A percentile compares a stretch with the other conserved stretches of the same genome.
Conservation (phyloP, 1,284 basidiomycete genomes). For the Malassezia dermatis region DNA sequence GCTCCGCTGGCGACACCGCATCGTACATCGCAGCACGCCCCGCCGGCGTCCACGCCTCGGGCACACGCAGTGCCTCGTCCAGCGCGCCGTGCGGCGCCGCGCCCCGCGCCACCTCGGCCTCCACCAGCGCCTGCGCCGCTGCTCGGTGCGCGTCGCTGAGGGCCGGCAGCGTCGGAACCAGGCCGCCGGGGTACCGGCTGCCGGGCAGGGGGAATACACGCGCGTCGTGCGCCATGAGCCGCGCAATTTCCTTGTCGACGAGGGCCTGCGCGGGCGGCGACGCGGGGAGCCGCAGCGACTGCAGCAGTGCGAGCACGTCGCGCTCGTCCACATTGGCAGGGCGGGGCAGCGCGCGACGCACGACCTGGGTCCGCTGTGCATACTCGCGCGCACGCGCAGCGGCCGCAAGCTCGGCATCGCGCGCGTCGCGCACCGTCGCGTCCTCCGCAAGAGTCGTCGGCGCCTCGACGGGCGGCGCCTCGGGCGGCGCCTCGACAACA, state of each 20-base stretch:
- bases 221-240: constrained; percentile 75
- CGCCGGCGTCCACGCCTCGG: constrained; percentile 52
- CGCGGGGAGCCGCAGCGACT: constrained; percentile 31
- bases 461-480: neutral
- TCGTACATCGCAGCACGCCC: neutral
- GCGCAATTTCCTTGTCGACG: constrained; percentile 68
- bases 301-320: constrained; percentile 43
- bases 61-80: constrained; percentile 18
- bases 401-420: constrained; percentile 55
- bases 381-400: constrained; percentile 65
- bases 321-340: constrained; percentile 71
- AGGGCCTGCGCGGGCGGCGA: constrained; percentile 51
- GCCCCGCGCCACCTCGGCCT: constrained; percentile 57
- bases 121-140: constrained; percentile 62
- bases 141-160: constrained; percentile 65
- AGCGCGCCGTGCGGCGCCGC: constrained; percentile 64
- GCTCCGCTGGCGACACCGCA: neutral
- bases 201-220: constrained; percentile 80
- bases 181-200: constrained; percentile 63
- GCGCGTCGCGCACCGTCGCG: constrained; percentile 60
- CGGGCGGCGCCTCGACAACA: constrained; percentile 60
- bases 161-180: constrained; percentile 61
- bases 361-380: constrained; percentile 67
- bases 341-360: constrained; percentile 74
- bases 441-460: constrained; percentile 3